Evolutionary conservation across 495 filamentous ascomycete genomes (phyloP).

Genomic region (Xylaria intraflava): DNA sequence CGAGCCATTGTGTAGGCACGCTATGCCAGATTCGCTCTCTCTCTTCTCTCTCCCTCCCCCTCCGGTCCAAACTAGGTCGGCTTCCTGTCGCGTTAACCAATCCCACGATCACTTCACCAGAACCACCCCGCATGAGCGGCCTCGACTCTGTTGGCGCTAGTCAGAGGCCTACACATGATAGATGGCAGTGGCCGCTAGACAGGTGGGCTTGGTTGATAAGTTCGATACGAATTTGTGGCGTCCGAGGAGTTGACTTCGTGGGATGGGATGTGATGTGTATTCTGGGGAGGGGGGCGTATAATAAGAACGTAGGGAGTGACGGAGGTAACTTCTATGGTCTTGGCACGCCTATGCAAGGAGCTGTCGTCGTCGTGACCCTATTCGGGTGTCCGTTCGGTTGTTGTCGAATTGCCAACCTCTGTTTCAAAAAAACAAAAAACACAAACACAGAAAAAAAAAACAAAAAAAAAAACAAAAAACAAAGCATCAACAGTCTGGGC

Average conservation of each 20-base stretch:
- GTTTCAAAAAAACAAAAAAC: no score
- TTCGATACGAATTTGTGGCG: conserved; percentile 7
- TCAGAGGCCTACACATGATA: background rate
- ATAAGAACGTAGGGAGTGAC: no score
- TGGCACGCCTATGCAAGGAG: conserved; percentile 3
- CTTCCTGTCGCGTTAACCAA: background rate
- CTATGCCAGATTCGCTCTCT: no score
- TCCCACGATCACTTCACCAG: background rate
- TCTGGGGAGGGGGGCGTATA: background rate
- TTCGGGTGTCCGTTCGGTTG: background rate
- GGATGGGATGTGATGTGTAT: conserved; percentile 1
- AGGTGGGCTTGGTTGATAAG: conserved; percentile 1
- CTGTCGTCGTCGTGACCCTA: background rate
- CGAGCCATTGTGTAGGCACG: no score
- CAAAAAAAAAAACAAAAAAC: no score
- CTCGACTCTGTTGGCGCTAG: conserved; percentile 1
- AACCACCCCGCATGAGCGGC: conserved; percentile 10
- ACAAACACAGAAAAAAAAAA: no score
- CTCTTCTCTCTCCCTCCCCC: no score
- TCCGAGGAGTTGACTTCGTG: background rate
- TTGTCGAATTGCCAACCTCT: background rate
- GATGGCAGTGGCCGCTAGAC: background rate
- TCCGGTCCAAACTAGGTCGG: background rate
- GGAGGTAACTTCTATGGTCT: no score
- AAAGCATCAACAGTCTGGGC: no score